Percentiles rank a stretch among this genome's conserved stretches.
These are phyloP conservation scores for Fagopyrum tataricum DNA, from an alignment of 148 eudicot genomes.

Conservation along the genomic window DNA sequence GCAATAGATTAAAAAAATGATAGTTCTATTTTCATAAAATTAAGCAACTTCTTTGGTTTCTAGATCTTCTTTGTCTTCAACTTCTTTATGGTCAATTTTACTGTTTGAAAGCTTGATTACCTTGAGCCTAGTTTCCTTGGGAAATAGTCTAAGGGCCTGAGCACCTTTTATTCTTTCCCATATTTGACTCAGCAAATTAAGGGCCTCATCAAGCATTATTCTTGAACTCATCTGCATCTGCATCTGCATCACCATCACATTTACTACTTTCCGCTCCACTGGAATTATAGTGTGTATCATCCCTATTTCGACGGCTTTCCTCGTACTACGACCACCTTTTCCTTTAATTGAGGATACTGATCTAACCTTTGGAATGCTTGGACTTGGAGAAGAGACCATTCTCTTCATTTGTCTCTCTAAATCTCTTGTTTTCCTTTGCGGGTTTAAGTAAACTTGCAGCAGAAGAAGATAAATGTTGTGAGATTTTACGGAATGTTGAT, in stretches of 20 bases:
- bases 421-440: constrained; percentile 66
- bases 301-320: constrained; percentile 90
- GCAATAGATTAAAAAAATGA: too few species aligned
- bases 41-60: too few species aligned
- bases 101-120: constrained; percentile 26
- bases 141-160: constrained; percentile 84
- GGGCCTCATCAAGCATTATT: constrained; percentile 95
- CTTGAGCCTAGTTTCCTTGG: constrained; percentile 89
- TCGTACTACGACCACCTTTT: constrained; percentile 43
- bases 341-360: constrained; percentile 35
- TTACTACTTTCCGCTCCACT: constrained; percentile 89
- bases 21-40: too few species aligned
- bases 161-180: constrained; percentile 97
- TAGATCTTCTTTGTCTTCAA: too few species aligned
- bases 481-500: constrained; percentile 51
- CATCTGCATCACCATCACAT: constrained; percentile 94
- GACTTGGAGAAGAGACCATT: constrained; percentile 54
- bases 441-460: constrained; percentile 90
- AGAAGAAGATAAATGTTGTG: constrained; percentile 76
- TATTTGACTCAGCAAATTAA: constrained; percentile 75
- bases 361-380: constrained; percentile 35
- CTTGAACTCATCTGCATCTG: constrained; percentile 67
- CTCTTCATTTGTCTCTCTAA: constrained; percentile 67
- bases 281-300: constrained; percentile 53
- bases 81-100: too few species aligned